Evolutionary conservation across 257 asterid genomes (phyloP).

Genomic region (Nicotiana obtusifolia): DNA sequence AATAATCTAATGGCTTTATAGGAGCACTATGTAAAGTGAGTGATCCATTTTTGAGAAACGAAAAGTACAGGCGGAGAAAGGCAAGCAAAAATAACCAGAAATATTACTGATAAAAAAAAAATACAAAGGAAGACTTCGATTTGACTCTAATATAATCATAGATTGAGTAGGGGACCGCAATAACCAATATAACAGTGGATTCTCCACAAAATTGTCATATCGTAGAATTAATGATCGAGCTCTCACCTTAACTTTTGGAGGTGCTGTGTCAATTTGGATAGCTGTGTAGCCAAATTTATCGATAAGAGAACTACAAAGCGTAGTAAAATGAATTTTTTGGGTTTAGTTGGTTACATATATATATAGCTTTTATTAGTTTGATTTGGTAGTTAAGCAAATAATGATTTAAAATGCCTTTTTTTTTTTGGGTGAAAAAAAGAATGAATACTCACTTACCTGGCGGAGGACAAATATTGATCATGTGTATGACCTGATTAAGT

Average conservation of each 20-base stretch:
- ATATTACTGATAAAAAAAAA: not conserved
- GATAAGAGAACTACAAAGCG: too few relatives aligned
- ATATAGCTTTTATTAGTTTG: too few relatives aligned
- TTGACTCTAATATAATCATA: not conserved
- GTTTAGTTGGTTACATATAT: not conserved
- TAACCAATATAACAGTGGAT: not conserved
- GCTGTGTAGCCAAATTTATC: too few relatives aligned
- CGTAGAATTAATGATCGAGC: not conserved
- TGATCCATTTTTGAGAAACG: not conserved
- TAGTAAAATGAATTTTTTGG: too few relatives aligned
- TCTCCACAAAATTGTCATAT: too few relatives aligned
- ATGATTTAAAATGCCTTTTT: too few relatives aligned
- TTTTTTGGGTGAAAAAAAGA: too few relatives aligned
- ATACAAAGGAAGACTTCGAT: not conserved
- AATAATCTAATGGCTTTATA: not conserved
- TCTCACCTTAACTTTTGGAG: not conserved
- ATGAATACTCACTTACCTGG: too few relatives aligned
- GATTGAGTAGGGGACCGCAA: not conserved
- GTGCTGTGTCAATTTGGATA: too few relatives aligned
- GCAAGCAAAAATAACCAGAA: not conserved
- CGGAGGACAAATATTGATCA: not conserved
- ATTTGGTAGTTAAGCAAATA: too few relatives aligned
- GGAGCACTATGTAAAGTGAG: conserved; percentile 7
- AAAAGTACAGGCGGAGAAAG: not conserved
- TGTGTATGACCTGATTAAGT: not conserved